phyloP scores from a whole-genome alignment of 345 rosid species.

The Lumnitzera littorea region DNA sequence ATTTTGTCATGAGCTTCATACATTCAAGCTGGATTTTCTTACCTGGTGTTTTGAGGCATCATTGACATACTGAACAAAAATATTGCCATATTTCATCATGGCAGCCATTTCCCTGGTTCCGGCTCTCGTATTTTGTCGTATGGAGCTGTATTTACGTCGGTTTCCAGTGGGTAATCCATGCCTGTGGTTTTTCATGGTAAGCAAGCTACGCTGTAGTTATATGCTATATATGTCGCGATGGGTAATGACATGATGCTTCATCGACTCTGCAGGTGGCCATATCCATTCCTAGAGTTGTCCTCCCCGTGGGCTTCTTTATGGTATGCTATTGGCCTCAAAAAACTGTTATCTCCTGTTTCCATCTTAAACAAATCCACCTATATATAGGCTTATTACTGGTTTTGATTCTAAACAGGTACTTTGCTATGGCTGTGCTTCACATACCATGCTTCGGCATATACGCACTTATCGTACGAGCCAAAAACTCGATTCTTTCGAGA shows the following conservation, averaged over 20 bases:
- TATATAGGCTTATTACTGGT: background rate
- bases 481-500: constrained; percentile 29
- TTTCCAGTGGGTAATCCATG: constrained; percentile 89
- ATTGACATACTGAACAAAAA: too few relatives aligned
- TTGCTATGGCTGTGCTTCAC: constrained; percentile 45
- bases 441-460: constrained; percentile 70
- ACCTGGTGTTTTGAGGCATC: too few relatives aligned
- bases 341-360: background rate
- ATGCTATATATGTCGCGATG: background rate
- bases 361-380: background rate
- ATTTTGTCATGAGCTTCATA: too few relatives aligned
- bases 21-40: too few relatives aligned
- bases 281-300: constrained; percentile 71
- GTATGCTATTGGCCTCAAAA: constrained; percentile 19
- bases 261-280: constrained; percentile 72
- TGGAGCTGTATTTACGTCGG: constrained; percentile 79
- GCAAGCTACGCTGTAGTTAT: constrained; percentile 8
- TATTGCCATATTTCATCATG: background rate
- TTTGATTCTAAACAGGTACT: constrained; percentile 42
- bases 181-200: constrained; percentile 79
- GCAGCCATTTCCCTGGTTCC: constrained; percentile 80
- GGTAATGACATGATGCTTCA: too few relatives aligned
- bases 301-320: constrained; percentile 64
- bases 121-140: constrained; percentile 66
- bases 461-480: constrained; percentile 42